phyloP scores from a whole-genome alignment of 2,329 filamentous ascomycete species.

The Sporothrix mexicana region DNA sequence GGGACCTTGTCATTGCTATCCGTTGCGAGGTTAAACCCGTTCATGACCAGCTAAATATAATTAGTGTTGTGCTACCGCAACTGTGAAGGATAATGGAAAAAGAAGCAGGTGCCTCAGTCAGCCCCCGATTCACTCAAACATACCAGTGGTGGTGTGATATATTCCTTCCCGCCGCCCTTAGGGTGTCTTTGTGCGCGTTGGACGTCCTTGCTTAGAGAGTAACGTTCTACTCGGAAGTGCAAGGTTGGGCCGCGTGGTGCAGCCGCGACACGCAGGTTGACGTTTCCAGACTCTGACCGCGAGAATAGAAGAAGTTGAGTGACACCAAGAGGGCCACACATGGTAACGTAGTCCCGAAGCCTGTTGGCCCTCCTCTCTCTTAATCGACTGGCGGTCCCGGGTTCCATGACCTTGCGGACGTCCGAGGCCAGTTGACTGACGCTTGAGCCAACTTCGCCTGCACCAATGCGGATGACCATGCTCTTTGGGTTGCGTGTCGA shows the following conservation, averaged over 20 bases:
- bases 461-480: conserved; percentile 98
- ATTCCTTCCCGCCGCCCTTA: conserved; percentile 82
- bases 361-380: conserved; percentile 90
- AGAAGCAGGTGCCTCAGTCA: too few species aligned
- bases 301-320: conserved; percentile 94
- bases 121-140: conserved; percentile 24
- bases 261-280: conserved; percentile 85
- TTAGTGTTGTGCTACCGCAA: conserved; percentile 39
- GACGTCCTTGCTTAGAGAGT: conserved; percentile 92
- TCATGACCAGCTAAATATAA: conserved; percentile 80
- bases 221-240: conserved; percentile 92
- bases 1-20: conserved; percentile 74
- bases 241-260: conserved; percentile 91
- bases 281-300: conserved; percentile 85
- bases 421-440: conserved; percentile 91
- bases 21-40: conserved; percentile 79
- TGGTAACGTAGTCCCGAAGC: conserved; percentile 89
- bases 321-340: conserved; percentile 93
- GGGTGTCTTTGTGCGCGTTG: conserved; percentile 82
- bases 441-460: conserved; percentile 88
- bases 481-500: conserved; percentile 80
- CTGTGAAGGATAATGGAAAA: too few species aligned
- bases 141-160: conserved; percentile 81
- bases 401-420: conserved; percentile 93
- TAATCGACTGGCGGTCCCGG: conserved; percentile 84